Percentiles rank a stretch among this genome's conserved stretches.
phyloP scores from a whole-genome alignment of 2,329 filamentous ascomycete genomes.

The Epichloe hybrida region DNA sequence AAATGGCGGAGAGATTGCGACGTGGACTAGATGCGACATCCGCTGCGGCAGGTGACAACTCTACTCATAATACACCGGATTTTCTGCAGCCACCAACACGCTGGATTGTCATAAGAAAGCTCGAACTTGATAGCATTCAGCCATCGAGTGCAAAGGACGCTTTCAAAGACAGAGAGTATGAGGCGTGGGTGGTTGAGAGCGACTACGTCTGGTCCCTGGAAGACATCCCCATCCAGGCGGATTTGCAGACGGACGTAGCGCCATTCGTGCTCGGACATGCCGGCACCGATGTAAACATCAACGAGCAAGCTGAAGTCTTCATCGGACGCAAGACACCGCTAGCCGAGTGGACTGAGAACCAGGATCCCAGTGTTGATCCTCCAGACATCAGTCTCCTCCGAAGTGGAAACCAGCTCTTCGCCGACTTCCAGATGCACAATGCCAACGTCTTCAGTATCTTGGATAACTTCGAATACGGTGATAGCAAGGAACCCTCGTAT shows the following conservation, averaged over 20 bases:
- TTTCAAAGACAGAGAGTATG: too few species aligned
- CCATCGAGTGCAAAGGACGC: too few species aligned
- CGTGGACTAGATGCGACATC: too few species aligned
- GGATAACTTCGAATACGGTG: slow-evolving; percentile 23
- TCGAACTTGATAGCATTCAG: too few species aligned
- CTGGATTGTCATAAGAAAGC: too few species aligned
- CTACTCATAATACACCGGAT: too few species aligned
- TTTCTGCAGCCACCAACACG: too few species aligned
- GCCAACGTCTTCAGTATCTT: slow-evolving; percentile 27
- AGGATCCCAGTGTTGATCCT: neutral
- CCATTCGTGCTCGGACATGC: slow-evolving; percentile 20
- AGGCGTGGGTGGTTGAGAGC: slow-evolving; percentile 26
- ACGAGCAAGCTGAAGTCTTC: slow-evolving; percentile 28
- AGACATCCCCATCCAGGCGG: slow-evolving; percentile 14
- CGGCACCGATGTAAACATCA: slow-evolving; percentile 9
- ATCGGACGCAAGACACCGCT: slow-evolving; percentile 20
- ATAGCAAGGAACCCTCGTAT: neutral
- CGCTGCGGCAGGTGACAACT: too few species aligned
- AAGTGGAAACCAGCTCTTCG: slow-evolving; percentile 23
- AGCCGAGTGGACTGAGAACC: slow-evolving; percentile 2
- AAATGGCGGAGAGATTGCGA: too few species aligned
- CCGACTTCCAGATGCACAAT: slow-evolving; percentile 27
- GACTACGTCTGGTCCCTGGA: slow-evolving; percentile 20
- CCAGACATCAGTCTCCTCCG: slow-evolving; percentile 7
- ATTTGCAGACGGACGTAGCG: slow-evolving; percentile 26